Evolutionary conservation across 108 stramenopile genomes (phyloP).

Genomic region (Fragilariopsis cylindrus): DNA sequence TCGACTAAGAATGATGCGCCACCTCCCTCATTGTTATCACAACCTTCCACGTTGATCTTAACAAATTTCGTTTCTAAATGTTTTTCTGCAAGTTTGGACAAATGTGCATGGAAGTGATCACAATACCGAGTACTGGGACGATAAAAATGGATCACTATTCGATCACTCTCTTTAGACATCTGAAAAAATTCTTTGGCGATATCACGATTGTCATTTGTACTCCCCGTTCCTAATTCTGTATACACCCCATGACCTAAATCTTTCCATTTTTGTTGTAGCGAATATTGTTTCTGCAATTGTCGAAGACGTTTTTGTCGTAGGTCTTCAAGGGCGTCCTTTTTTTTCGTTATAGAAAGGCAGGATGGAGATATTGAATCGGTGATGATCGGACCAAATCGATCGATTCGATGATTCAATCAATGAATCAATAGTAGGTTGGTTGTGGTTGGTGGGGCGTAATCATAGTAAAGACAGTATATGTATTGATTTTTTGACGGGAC

Average conservation of each 20-base stretch:
- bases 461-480: no score
- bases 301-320: conserved; percentile 79
- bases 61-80: conserved; percentile 96
- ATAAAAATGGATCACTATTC: conserved; percentile 97
- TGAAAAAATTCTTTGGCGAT: conserved; percentile 91
- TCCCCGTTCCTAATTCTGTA: conserved; percentile 69
- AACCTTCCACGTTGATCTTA: conserved; percentile 96
- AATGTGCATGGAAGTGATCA: conserved; percentile 90
- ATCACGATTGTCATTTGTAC: conserved; percentile 52
- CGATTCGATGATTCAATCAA: no score
- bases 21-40: conserved; percentile 64
- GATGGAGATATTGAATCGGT: no score
- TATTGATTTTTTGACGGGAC: no score
- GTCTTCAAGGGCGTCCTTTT: conserved; percentile 78
- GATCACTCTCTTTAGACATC: conserved; percentile 75
- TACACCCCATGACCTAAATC: conserved; percentile 90
- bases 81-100: conserved; percentile 77
- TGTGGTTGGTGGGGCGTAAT: no score
- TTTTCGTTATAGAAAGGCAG: no score
- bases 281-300: conserved; percentile 71
- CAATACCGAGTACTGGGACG: conserved; percentile 89
- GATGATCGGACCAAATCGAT: no score
- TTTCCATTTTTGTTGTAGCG: conserved; percentile 65
- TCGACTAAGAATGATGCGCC: conserved; percentile 92
- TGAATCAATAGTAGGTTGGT: no score